Percentiles rank a stretch among this genome's conserved stretches.
Conservation (phyloP, 2,329 filamentous ascomycete species). For the Spiromastix sp. region DNA sequence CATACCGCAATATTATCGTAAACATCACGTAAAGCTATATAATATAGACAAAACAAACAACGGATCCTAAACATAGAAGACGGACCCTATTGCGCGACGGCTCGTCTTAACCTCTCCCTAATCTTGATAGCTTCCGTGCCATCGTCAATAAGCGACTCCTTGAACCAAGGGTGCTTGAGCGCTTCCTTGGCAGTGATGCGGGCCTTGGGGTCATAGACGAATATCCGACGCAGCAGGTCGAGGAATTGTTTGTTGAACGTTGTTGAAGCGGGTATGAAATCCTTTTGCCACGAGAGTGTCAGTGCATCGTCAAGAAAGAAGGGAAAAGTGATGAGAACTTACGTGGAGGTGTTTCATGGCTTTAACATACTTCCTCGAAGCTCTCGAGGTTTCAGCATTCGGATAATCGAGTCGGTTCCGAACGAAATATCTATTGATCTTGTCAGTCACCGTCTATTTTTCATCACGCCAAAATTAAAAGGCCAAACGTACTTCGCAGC, state of each 20-base stretch:
- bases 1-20: slow-evolving; percentile 21
- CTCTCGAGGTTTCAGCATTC: slow-evolving; percentile 51
- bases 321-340: slow-evolving; percentile 20
- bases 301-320: not conserved
- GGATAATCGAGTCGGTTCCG: slow-evolving; percentile 52
- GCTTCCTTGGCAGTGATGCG: slow-evolving; percentile 56
- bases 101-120: slow-evolving; percentile 27
- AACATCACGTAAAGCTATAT: not conserved
- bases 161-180: slow-evolving; percentile 57
- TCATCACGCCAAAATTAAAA: no score
- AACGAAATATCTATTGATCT: slow-evolving; percentile 43
- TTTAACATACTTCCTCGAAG: slow-evolving; percentile 55
- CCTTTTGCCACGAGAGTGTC: slow-evolving; percentile 35
- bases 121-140: slow-evolving; percentile 55
- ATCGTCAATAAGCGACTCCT: slow-evolving; percentile 53
- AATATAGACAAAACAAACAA: not conserved
- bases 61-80: no score
- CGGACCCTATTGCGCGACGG: not conserved
- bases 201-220: slow-evolving; percentile 56
- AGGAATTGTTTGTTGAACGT: slow-evolving; percentile 54
- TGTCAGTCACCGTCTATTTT: no score
- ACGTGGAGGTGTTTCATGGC: slow-evolving; percentile 56
- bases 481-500: slow-evolving; percentile 43
- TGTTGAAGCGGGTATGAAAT: slow-evolving; percentile 51
- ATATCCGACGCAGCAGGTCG: slow-evolving; percentile 52